These are phyloP conservation scores for Striga hermonthica DNA, from an alignment of 305 asterid genomes.

Conservation along the genomic window DNA sequence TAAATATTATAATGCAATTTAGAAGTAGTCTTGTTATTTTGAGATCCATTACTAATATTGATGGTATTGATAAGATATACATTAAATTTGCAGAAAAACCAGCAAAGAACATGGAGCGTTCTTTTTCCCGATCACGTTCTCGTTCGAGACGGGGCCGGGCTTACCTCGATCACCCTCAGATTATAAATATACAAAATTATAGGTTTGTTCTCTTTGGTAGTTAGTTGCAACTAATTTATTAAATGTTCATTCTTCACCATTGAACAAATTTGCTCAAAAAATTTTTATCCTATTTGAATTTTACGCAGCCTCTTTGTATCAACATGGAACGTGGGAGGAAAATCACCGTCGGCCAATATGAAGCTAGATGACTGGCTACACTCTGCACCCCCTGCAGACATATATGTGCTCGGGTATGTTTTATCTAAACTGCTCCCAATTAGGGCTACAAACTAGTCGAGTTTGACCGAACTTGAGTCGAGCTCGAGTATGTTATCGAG, in stretches of 20 bases:
- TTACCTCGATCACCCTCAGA: constrained; percentile 93
- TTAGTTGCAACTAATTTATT: not conserved
- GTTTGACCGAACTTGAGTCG: too few species aligned
- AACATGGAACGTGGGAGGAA: constrained; percentile 98
- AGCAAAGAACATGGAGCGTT: constrained; percentile 53
- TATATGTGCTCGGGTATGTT: constrained; percentile 88
- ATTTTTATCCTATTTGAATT: not conserved
- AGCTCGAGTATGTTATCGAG: too few species aligned
- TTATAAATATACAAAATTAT: constrained; percentile 81
- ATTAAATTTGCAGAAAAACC: constrained; percentile 61
- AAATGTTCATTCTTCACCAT: constrained; percentile 6
- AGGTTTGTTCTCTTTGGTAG: constrained; percentile 52
- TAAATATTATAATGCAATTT: not conserved
- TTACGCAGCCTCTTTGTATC: constrained; percentile 70
- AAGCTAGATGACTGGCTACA: constrained; percentile 92
- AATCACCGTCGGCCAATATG: constrained; percentile 71
- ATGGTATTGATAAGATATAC: constrained; percentile 8
- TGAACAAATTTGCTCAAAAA: constrained; percentile 9
- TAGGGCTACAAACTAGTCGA: too few species aligned
- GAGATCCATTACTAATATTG: not conserved
- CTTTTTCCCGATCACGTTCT: constrained; percentile 56
- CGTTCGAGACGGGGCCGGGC: constrained; percentile 70
- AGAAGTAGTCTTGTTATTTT: not conserved
- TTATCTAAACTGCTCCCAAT: not conserved
- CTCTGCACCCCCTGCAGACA: constrained; percentile 95